Conservation (phyloP, 139 green algal species). For the Diplosphaera chodatii region DNA sequence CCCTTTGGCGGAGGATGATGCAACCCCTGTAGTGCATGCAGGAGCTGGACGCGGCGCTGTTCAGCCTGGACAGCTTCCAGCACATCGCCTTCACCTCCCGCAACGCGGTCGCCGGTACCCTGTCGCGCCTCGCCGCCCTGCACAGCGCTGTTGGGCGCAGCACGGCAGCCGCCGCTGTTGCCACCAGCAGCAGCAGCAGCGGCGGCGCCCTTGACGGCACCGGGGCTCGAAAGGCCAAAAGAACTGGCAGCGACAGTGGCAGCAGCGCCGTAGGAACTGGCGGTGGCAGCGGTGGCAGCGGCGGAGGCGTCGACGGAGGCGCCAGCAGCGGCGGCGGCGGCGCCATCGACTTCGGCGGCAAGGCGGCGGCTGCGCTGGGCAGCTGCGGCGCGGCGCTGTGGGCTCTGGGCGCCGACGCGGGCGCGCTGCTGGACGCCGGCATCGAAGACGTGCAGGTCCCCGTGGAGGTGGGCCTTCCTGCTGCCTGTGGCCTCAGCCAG, state of each 20-base stretch:
- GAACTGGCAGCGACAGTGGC: background rate
- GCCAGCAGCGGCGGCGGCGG: no score
- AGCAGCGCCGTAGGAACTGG: background rate
- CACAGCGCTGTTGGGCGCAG: background rate
- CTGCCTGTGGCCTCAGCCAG: no score
- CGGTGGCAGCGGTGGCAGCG: background rate
- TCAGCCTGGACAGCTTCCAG: conserved; percentile 13
- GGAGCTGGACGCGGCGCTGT: conserved; percentile 12
- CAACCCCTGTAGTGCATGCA: no score
- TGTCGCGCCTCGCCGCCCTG: background rate
- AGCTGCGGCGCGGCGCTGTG: conserved; percentile 8
- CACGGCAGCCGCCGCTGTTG: no score
- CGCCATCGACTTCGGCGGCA: background rate
- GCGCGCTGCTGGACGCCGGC: conserved; percentile 15
- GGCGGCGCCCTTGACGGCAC: no score
- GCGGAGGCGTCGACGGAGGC: no score
- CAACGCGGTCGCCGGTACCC: background rate
- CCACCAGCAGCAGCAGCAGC: background rate
- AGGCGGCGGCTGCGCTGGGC: background rate
- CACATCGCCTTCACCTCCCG: conserved; percentile 59
- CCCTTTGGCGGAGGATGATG: no score
- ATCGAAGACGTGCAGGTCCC: conserved; percentile 15
- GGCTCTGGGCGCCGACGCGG: conserved; percentile 38
- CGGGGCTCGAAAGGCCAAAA: no score
- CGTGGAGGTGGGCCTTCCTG: no score